phyloP scores from a whole-genome alignment of 345 rosid genomes.

The Triadica sebifera region DNA sequence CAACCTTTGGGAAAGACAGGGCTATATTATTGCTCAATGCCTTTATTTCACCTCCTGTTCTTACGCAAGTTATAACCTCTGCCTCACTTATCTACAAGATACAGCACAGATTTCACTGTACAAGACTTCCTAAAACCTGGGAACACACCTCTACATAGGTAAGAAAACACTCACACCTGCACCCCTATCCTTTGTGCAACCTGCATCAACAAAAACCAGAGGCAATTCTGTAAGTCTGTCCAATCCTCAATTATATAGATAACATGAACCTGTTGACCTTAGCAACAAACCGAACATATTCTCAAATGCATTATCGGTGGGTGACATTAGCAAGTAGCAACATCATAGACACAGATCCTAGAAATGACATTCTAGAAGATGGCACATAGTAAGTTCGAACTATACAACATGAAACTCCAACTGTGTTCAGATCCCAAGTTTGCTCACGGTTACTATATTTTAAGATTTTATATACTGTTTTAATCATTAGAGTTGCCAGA shows the following conservation, averaged over 20 bases:
- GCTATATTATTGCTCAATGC: background rate
- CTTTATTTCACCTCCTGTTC: background rate
- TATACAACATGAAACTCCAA: background rate
- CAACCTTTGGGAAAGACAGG: background rate
- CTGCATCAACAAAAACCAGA: constrained; percentile 32
- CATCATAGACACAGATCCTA: background rate
- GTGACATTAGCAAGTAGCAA: background rate
- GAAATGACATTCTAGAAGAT: background rate
- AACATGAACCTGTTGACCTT: background rate
- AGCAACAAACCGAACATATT: background rate
- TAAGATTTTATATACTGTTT: background rate
- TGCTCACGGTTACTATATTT: background rate
- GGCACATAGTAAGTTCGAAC: background rate
- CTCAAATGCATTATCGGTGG: background rate
- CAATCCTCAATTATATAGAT: background rate
- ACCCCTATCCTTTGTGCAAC: constrained; percentile 82
- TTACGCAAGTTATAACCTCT: background rate
- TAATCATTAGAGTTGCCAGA: background rate
- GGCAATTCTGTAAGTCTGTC: background rate
- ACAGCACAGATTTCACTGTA: background rate
- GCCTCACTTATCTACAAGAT: background rate
- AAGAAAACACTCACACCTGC: constrained; percentile 33
- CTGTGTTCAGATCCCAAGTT: background rate
- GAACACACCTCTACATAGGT: constrained; percentile 16
- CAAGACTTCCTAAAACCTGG: constrained; percentile 1